Base-by-base conservation (phyloP, 495 filamentous ascomycete genomes). In the Geopyxis carbonaria region DNA sequence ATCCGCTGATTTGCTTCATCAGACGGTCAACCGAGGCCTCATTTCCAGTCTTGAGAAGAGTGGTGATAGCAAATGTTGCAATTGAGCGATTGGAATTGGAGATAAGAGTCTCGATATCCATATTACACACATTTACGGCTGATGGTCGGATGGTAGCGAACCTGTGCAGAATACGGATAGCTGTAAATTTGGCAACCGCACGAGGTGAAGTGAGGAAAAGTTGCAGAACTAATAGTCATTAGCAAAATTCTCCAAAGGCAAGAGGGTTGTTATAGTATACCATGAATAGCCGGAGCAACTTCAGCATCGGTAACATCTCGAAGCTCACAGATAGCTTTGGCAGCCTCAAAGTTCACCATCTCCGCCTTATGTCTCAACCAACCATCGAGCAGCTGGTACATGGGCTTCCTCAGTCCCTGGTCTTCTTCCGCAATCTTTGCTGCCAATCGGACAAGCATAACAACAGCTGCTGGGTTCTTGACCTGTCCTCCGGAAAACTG, bases 281-380 rank as follows among this genome's bases (percentile, higher is more conserved):
- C 68, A 58, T 93, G 86, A 37, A 97, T 83, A 30, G 91, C 85
- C 57, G 94, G 86, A 2, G 78, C 72, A 21, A 86, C 80, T 58
- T 99, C 89, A 30, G 73, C 75, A 53, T 99, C 91, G 27, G 79
- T 82, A 27, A 94, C 80, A 60, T 97, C 84, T 34, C 75, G 73
- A 69, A 95, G 76, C 50, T 87, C 79, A 60, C 84, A 91, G 57
- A 99, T 93, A 15, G 87, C 83, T 66, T 95, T 95, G 16, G 89
- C 91, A 37, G 89, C 89, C 63, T 99, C 89, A 51, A 99, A 95
- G 62, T 94, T 99, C 59, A 97, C 91, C 91, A 99, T 95, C 55
- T 99, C 89, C 56, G 85, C 85, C 73, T 99, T 99, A 60, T 99
- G 86, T 58, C 89, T 73, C 53, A 93, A 70, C 86, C 85, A 93